phyloP scores from a whole-genome alignment of 345 rosid genomes.

The Anastatica hierochuntica region DNA sequence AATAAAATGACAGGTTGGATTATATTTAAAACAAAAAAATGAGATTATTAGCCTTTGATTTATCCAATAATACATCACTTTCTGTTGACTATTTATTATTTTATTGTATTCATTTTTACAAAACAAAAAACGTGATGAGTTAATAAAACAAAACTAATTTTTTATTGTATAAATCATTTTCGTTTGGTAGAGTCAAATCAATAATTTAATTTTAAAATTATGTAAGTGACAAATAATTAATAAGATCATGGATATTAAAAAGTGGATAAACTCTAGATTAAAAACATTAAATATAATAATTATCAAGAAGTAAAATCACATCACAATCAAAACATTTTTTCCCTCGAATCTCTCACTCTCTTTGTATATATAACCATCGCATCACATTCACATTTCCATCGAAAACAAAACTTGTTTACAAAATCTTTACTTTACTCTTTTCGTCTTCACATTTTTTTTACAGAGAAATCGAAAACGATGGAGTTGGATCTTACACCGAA shows the following conservation, averaged over 20 bases:
- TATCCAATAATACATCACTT: not conserved
- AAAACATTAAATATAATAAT: not conserved
- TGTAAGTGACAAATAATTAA: not conserved
- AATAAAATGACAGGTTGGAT: too few relatives aligned
- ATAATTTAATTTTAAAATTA: not conserved
- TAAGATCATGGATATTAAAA: not conserved
- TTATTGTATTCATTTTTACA: not conserved
- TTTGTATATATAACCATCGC: not conserved
- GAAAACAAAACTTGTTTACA: not conserved
- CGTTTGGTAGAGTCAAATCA: slow-evolving; percentile 13
- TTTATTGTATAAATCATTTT: not conserved
- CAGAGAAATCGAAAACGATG: slow-evolving; percentile 25
- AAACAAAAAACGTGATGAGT: slow-evolving; percentile 5
- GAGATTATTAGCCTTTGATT: too few relatives aligned
- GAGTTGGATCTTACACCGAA: slow-evolving; percentile 79
- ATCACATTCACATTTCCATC: not conserved
- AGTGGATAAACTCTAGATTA: not conserved
- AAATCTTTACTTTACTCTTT: not conserved
- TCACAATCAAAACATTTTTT: not conserved
- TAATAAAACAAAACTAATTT: not conserved
- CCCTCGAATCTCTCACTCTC: too few relatives aligned
- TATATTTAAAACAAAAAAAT: too few relatives aligned
- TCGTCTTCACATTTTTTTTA: not conserved
- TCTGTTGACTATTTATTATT: too few relatives aligned
- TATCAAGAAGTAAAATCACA: not conserved